Evolutionary conservation across 768 basidiomycete species (phyloP), one percentile per base, ranked within the genome.

Genomic region (Auriscalpium orientale): DNA sequence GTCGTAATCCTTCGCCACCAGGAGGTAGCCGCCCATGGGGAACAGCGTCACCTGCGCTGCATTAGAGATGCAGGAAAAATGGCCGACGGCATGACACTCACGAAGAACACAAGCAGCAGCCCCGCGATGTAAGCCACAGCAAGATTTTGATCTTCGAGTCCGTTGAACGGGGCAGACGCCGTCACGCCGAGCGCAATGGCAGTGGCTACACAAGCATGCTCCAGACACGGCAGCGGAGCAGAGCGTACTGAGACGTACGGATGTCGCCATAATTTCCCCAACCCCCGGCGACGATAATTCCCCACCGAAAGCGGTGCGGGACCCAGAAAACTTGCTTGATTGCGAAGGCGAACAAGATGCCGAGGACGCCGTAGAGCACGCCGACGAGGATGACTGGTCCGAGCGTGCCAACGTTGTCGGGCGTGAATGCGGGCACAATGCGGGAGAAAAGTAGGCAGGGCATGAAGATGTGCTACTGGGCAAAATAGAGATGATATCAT

Each of bases 191-290:
- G 72, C 12, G 84, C 69, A 2, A 90, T 81, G 1, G 85, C 75
- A 0, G 79, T 87, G 2, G 89, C 85, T 88, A 46, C 22, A 21
- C 40, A 15, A 61, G 15, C 45, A 28, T 34, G 46, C 21, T 34
- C 18, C 34, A 10, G n/a, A 37, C 6, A 18, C 4, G 44, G 21
- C 16, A 18, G 11, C 37, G 15, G 8, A 20, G 33, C 7, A n/a
- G 0, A n/a, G 46, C 51, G 2, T 46, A 55, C 5, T 48, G 2
- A 15, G 44, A 70, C 82, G 65, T 62, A 88, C 86, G 84, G 35
- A 89, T 79, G 63, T 87, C 88, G 9, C 83, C 85, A 46, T 78
- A 78, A 61, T 89, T 89, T 9, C 74, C 78, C 80, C 81, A 89
- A 3, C 78, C 80, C 40, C 86, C 87, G 0, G 87, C 85, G 3